These are phyloP conservation scores for Penicillium capsulatum DNA, from an alignment of 2,329 filamentous ascomycete species.

Conservation along the genomic window DNA sequence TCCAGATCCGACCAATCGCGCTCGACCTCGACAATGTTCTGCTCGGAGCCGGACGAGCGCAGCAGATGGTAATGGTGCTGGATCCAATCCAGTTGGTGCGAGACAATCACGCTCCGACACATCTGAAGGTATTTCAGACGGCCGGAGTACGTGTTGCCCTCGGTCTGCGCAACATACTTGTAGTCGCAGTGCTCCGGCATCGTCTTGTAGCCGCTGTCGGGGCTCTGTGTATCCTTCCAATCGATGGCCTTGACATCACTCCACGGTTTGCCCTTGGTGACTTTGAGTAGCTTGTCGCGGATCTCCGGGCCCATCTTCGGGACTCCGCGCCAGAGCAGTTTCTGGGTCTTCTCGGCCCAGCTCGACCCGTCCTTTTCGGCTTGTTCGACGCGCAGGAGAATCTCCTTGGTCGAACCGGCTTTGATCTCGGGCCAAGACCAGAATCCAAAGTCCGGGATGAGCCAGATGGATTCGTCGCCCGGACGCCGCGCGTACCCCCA, in stretches of 20 bases:
- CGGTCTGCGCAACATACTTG: constrained; percentile 47
- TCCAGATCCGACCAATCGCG: constrained; percentile 53
- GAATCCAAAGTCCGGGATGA: constrained; percentile 49
- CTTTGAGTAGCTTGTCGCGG: constrained; percentile 31
- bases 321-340: constrained; percentile 45
- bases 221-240: constrained; percentile 32
- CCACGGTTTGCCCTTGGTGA: constrained; percentile 38
- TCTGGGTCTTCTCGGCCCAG: constrained; percentile 31
- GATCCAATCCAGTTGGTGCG: constrained; percentile 44
- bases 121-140: constrained; percentile 48
- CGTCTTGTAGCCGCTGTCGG: constrained; percentile 36
- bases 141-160: constrained; percentile 48
- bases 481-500: constrained; percentile 37
- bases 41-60: constrained; percentile 37
- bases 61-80: constrained; percentile 45
- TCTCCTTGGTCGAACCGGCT: constrained; percentile 13
- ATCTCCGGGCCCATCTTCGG: constrained; percentile 33
- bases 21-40: constrained; percentile 46
- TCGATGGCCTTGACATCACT: constrained; percentile 37
- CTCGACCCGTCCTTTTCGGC: constrained; percentile 11
- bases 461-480: constrained; percentile 39
- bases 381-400: constrained; percentile 24
- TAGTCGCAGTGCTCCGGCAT: constrained; percentile 51
- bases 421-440: constrained; percentile 41
- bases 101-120: constrained; percentile 44